Evolutionary conservation across 2,329 filamentous ascomycete species (phyloP).

Genomic region (Penicillium corylophilum): DNA sequence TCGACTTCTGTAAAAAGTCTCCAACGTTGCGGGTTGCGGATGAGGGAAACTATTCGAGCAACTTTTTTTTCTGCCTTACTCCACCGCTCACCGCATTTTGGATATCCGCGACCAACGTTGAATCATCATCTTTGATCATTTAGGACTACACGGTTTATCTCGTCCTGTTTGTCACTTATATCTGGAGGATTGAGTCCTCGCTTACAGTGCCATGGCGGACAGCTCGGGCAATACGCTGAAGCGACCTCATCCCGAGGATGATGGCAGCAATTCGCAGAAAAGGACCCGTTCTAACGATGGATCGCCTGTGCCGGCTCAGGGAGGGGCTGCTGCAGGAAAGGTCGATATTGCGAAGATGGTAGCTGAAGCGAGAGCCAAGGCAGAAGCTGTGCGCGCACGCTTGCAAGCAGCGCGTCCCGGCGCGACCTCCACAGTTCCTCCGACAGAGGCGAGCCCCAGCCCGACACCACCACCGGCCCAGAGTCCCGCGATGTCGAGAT

Average conservation of each 20-base stretch:
- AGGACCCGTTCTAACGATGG: conserved; percentile 52
- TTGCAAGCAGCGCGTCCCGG: conserved; percentile 42
- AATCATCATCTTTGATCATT: background rate
- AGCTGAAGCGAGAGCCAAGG: conserved; percentile 49
- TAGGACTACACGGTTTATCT: background rate
- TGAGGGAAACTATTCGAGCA: conserved; percentile 34
- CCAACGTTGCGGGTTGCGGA: conserved; percentile 18
- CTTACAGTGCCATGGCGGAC: conserved; percentile 41
- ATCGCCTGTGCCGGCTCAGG: conserved; percentile 45
- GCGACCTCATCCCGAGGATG: conserved; percentile 50
- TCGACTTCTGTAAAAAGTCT: conserved; percentile 29
- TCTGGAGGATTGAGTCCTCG: conserved; percentile 11
- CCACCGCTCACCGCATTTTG: conserved; percentile 31
- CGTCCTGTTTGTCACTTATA: background rate
- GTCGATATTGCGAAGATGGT: conserved; percentile 50
- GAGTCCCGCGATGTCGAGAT: conserved; percentile 58
- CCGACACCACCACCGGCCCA: conserved; percentile 35
- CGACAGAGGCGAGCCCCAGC: conserved; percentile 36
- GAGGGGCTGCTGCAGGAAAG: conserved; percentile 34
- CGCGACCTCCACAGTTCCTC: conserved; percentile 22
- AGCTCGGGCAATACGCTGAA: conserved; percentile 46
- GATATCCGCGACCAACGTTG: conserved; percentile 14
- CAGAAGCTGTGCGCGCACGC: conserved; percentile 49
- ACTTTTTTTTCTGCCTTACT: conserved; percentile 40
- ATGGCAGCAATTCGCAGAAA: conserved; percentile 47